Evolutionary conservation across 2,329 filamentous ascomycete species (phyloP), one percentile per base, ranked within the genome.

Genomic region (Apiospora phragmitis): DNA sequence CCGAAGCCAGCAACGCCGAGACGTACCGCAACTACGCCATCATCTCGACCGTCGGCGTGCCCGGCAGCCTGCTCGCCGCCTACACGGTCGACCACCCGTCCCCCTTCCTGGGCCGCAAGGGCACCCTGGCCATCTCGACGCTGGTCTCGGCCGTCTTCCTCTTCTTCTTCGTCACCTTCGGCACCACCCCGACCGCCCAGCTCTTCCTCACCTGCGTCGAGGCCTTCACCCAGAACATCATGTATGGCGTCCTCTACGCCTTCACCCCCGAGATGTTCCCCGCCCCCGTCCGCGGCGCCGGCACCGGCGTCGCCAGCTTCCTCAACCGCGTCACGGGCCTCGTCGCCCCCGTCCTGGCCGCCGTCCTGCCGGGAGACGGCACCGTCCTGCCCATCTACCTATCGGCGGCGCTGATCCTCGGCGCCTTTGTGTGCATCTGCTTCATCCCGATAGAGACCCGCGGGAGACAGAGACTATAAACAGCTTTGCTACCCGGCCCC

Each of bases 1-100:
- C 55, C 18, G 55, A 62, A 12, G 75, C 78, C 24, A 74, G 76
- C 43, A 75, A 73, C 4, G 78, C 80, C 71, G 82, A 83, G 29
- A 88, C 89, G 0, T 97, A 96, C 83, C 91, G 92, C 72, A 94
- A 94, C 85, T 95, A 94, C 79, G 91, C 91, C 79, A 94, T 97
- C 79, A 94, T 92, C 21, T 92, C 92, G 51, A 83, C 94, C 47
- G 88, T 91, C 66, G 93, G 94, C 49, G 89, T 96, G 2, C 94
- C 93, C 0, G 94, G 94, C 29, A 92, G 91, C 66, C 81, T 96
- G 26, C 83, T 95, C 12, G 94, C 91, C 21, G 92, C 91, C 72
- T 93, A 88, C 76, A 89, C 92, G 1, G 93, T 94, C 62, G 88
- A 92, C 78, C 85, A 90, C 72, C 85, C 85, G 24, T 91, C 88